A percentile compares a stretch with the other conserved stretches of the same genome.
These are phyloP conservation scores for Cymbomonas tetramitiformis DNA, from an alignment of 139 green algal genomes.

Conservation along the genomic window DNA sequence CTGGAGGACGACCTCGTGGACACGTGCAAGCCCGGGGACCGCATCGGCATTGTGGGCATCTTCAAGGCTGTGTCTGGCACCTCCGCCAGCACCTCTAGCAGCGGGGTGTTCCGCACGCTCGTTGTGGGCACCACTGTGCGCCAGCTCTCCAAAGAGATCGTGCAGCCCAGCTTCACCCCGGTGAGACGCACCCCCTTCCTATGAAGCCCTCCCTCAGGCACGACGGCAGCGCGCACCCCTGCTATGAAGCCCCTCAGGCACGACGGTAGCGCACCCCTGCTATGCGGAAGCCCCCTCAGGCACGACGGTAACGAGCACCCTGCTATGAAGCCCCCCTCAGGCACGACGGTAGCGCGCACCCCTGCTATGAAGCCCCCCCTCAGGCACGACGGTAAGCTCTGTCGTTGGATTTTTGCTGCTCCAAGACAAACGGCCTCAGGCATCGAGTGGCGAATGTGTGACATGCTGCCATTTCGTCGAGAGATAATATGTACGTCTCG, in stretches of 20 bases:
- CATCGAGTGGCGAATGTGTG: no score
- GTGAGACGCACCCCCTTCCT: not conserved
- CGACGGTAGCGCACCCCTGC: no score
- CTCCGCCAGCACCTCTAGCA: not conserved
- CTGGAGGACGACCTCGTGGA: conserved; percentile 61
- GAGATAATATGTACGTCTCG: no score
- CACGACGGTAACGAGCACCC: no score
- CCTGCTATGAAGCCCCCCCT: not conserved
- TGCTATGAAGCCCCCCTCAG: no score
- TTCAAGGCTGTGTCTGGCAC: conserved; percentile 68
- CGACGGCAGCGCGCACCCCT: not conserved
- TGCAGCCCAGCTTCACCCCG: not conserved
- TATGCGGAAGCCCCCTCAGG: no score
- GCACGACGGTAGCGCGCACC: no score
- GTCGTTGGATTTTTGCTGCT: no score
- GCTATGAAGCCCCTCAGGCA: not conserved
- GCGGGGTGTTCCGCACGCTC: conserved; percentile 29
- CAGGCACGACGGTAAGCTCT: not conserved
- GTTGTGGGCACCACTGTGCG: conserved; percentile 25
- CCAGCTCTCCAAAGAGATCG: conserved; percentile 18
- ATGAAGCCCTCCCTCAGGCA: not conserved
- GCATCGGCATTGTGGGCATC: conserved; percentile 71
- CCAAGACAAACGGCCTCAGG: no score
- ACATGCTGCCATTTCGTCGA: no score
- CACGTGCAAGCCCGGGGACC: conserved; percentile 81